phyloP scores from a whole-genome alignment of 139 green algal species.

The Micromonas commoda region DNA sequence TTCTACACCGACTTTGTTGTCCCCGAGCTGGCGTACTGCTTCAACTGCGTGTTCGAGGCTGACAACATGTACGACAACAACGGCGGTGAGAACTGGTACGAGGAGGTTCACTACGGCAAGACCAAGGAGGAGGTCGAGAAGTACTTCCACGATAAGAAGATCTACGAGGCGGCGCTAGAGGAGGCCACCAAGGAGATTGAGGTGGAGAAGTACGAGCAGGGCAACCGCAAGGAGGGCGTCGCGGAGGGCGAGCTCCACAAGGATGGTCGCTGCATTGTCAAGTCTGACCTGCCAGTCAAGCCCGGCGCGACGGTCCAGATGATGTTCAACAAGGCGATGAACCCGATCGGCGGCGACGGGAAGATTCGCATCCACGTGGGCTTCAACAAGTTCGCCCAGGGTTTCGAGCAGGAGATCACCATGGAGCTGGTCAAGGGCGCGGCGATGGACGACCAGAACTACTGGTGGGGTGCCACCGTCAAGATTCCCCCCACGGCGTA shows the following conservation, averaged over 20 bases:
- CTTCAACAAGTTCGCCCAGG: neutral
- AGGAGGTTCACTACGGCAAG: slow-evolving; percentile 39
- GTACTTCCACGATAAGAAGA: slow-evolving; percentile 24
- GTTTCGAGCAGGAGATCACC: slow-evolving; percentile 3
- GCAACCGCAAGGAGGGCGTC: neutral
- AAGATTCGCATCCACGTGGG: neutral
- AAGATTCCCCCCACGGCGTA: slow-evolving; percentile 44
- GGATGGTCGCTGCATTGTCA: slow-evolving; percentile 19
- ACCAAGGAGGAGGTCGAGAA: slow-evolving; percentile 44
- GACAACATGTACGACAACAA: slow-evolving; percentile 21
- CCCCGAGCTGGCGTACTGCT: slow-evolving; percentile 9
- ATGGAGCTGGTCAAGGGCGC: neutral
- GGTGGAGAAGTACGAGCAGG: slow-evolving; percentile 2
- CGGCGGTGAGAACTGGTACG: slow-evolving; percentile 51
- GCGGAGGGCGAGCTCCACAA: slow-evolving; percentile 6
- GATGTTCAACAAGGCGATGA: slow-evolving; percentile 24
- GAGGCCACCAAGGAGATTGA: slow-evolving; percentile 2
- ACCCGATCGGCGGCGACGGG: slow-evolving; percentile 15
- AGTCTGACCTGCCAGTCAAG: neutral
- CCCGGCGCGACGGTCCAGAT: neutral
- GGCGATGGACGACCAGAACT: slow-evolving; percentile 23
- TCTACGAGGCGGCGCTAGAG: slow-evolving; percentile 18
- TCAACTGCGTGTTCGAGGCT: slow-evolving; percentile 19
- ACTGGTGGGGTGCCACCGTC: slow-evolving; percentile 54
- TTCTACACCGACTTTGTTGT: neutral